These are phyloP conservation scores for Chlorella variabilis DNA, from an alignment of 163 green algal species.

Conservation along the genomic window DNA sequence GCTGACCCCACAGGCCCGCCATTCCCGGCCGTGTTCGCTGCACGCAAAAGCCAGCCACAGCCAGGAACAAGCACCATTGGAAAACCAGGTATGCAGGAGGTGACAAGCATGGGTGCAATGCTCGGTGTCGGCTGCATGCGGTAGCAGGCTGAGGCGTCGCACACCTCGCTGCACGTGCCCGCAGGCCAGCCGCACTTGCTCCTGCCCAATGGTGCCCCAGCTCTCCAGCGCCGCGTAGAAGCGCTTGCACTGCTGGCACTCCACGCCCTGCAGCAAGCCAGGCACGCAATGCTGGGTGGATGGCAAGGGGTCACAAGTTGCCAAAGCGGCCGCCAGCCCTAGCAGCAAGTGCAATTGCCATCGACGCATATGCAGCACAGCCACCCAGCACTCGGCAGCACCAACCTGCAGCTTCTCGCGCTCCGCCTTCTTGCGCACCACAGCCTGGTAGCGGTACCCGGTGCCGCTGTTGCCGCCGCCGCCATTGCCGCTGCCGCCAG, in stretches of 20 bases:
- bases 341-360: background rate
- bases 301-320: too few relatives aligned
- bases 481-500: background rate
- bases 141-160: too few relatives aligned
- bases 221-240: slow-evolving; percentile 69
- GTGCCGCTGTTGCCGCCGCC: background rate
- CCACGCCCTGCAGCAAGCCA: slow-evolving; percentile 38
- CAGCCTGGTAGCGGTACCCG: slow-evolving; percentile 65
- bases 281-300: background rate
- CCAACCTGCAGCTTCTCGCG: slow-evolving; percentile 57
- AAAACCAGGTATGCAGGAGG: too few relatives aligned
- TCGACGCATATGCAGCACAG: background rate
- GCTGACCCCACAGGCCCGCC: background rate
- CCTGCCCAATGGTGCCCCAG: slow-evolving; percentile 47
- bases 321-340: too few relatives aligned
- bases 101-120: too few relatives aligned
- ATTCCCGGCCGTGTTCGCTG: background rate
- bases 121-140: too few relatives aligned
- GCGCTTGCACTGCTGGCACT: slow-evolving; percentile 64
- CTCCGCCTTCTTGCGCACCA: slow-evolving; percentile 61
- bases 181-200: slow-evolving; percentile 40
- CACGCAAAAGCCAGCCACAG: background rate
- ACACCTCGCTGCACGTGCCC: slow-evolving; percentile 41
- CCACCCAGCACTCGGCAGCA: too few relatives aligned
- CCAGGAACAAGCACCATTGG: too few relatives aligned